A percentile compares a stretch with the other conserved stretches of the same genome.
phyloP scores from a whole-genome alignment of 164 flowering plant species.

The Sextonia rubra region DNA sequence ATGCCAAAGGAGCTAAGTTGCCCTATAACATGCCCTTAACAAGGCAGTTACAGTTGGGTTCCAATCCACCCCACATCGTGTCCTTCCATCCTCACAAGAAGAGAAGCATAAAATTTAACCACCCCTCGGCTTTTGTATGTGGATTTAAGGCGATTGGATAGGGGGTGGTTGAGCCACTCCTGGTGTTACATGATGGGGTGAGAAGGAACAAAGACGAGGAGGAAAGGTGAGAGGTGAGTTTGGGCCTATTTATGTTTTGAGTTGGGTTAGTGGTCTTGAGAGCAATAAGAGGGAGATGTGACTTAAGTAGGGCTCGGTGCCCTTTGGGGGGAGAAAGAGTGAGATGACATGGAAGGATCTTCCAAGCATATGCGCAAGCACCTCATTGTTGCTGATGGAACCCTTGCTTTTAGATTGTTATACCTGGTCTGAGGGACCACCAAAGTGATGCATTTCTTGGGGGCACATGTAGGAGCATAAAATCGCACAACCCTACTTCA shows the following conservation, averaged over 20 bases:
- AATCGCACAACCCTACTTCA: too few species aligned
- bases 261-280: neutral
- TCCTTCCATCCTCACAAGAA: neutral
- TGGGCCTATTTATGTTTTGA: neutral
- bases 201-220: neutral
- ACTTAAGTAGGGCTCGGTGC: neutral
- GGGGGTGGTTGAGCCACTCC: neutral
- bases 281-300: neutral
- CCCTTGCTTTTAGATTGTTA: neutral
- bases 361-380: neutral
- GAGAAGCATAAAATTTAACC: neutral
- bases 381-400: neutral
- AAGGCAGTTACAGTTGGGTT: neutral
- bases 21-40: neutral
- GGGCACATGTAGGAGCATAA: too few species aligned
- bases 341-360: neutral
- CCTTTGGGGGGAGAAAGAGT: neutral
- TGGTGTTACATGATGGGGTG: neutral
- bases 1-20: neutral
- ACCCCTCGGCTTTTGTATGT: neutral
- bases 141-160: neutral
- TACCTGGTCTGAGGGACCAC: neutral
- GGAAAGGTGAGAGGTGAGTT: neutral
- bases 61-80: neutral
- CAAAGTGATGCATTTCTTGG: neutral